Base-by-base conservation (phyloP, 257 asterid species). In the Solanum appendiculatum region DNA sequence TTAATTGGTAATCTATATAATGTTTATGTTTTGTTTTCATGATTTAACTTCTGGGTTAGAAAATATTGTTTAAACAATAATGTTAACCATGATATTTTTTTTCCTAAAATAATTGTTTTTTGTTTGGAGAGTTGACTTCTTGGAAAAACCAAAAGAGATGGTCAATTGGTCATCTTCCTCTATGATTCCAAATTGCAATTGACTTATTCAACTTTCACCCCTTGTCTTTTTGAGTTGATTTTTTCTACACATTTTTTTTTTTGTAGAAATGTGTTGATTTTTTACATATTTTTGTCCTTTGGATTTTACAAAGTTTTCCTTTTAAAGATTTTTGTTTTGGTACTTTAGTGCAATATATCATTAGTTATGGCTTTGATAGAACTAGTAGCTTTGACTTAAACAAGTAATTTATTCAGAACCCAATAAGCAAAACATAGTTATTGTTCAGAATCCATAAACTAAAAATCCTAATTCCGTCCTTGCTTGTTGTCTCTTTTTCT, bases 261-360 rank as follows among this genome's bases (percentile, higher is more conserved):
- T 25, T 27, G 64, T 15, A 44, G 64, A 78, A 44, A 44, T 78
- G 18, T 16, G 0, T 78, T 44, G 25, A 44, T 42, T 48, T 23
- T n/a, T 4, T 15, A 7, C 83, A n/a, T 33, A 42, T 3, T 15
- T 78, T 78, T 77, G 14, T 78, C 27, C 27, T 27, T 46, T 27
- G 39, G 7, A 44, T 27, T 44, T 25, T 44, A 6, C 0, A 0
- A 14, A 42, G 3, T 8, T 7, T 40, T n/a, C 2, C 2, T 39
- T 13, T 39, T 23, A 0, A 13, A 36, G 14, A 3, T 18, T 0
- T 40, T 7, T 13, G 27, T 21, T 0, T 73, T 4, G 31, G 3
- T 73, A 21, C 33, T 21, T 11, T 6, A 37, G 54, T 13, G 12
- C 12, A 74, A 37, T 74, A 37, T 4, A 72, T 36, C 16, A 72